Evolutionary conservation across 1,139 yeast species (phyloP), one percentile per base, ranked within the genome.

Genomic region (Sugiyamaella pinicola): DNA sequence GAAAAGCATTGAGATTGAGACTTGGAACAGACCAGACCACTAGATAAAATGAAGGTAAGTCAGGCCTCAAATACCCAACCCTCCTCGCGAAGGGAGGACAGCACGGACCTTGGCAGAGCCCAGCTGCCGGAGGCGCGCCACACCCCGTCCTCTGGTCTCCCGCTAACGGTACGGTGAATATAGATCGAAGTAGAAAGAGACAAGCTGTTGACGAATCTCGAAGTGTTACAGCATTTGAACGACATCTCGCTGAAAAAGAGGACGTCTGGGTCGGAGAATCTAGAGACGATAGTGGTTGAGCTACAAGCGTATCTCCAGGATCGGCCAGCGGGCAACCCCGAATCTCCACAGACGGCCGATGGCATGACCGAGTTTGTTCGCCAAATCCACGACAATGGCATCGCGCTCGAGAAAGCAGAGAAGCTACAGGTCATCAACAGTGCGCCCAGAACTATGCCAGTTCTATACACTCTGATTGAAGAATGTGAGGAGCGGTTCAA

Each of bases 401-500:
- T 77, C 59, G 78, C 78, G 31, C 74, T 93, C 57, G 90, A 87
- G 69, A 87, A 88, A 68, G 84, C 87, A 18, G 99, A 93, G 66
- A 83, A 85, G 63, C 73, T 93, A 39, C 97, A 91, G 69, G 81
- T 93, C 34, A 78, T 90, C 55, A 91, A 93, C 69, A 75, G 83
- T 4, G 77, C 90, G 39, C 98, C 98, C 0, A 74, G 85, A 47
- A 81, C 90, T 2, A 72, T 88, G 76, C 96, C 90, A 3, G 85
- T 82, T 39, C 75, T 93, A 53, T 89, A 83, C 68, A 77, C 93
- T 0, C 74, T 91, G 40, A 83, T 93, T 2, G 99, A 93, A 65
- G 98, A 93, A 68, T 91, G 96, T 68, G 98, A 91, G 61, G 84
- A 81, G 60, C 75, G 98, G 59, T 85, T 89, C 63, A 71, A 75